A percentile compares a stretch with the other conserved stretches of the same genome.
These are phyloP conservation scores for Dictyostelium purpureum DNA, from an alignment of 78 protist species.

Conservation along the genomic window DNA sequence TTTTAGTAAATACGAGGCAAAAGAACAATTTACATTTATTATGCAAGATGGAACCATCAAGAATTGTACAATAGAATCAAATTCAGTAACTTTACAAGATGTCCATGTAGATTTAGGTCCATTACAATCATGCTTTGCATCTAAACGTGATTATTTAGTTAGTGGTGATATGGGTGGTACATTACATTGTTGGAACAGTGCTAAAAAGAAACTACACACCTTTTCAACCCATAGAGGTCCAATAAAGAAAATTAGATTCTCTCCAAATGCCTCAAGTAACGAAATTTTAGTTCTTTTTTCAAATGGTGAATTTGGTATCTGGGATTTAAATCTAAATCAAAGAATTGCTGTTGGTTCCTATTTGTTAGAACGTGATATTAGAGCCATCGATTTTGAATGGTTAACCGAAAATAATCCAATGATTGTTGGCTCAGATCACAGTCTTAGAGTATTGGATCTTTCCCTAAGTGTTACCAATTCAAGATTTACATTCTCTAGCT, in stretches of 20 bases:
- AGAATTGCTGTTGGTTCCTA: constrained; percentile 10
- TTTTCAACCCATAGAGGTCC: constrained; percentile 42
- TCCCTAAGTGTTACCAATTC: constrained; percentile 31
- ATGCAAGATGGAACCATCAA: constrained; percentile 5
- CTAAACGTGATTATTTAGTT: constrained; percentile 38
- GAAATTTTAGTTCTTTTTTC: constrained; percentile 52
- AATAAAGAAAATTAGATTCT: constrained; percentile 50
- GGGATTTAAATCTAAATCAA: constrained; percentile 12
- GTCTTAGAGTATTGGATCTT: constrained; percentile 31
- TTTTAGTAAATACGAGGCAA: constrained; percentile 6
- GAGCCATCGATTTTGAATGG: constrained; percentile 72
- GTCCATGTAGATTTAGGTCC: constrained; percentile 11
- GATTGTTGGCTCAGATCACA: constrained; percentile 18
- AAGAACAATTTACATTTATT: constrained; percentile 67
- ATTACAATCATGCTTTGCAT: background rate
- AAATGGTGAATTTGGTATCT: constrained; percentile 67
- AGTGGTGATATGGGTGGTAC: constrained; percentile 48
- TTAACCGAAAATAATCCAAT: constrained; percentile 27
- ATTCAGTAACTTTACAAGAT: constrained; percentile 43
- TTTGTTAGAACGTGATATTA: constrained; percentile 41
- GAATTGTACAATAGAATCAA: constrained; percentile 48
- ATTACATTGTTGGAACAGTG: constrained; percentile 31
- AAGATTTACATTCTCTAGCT: background rate
- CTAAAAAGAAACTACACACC: background rate
- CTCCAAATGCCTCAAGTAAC: background rate